These are phyloP conservation scores for Xylaria castorea DNA, from an alignment of 495 filamentous ascomycete species.

Conservation along the genomic window DNA sequence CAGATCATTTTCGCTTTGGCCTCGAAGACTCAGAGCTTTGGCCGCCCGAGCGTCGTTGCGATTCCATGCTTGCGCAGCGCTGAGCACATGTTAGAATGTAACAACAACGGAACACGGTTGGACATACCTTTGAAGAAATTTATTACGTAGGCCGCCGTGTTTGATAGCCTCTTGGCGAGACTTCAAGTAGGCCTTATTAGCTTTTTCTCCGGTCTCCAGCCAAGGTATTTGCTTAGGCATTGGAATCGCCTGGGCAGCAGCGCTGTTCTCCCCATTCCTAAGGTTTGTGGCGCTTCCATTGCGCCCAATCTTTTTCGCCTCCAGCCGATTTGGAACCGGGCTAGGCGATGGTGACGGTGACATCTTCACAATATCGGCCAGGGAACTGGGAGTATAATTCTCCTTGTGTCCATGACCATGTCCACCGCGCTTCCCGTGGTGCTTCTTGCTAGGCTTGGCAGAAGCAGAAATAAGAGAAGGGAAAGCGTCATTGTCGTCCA, in stretches of 20 bases:
- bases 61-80: slow-evolving; percentile 99
- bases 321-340: slow-evolving; percentile 52
- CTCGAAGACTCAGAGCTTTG: slow-evolving; percentile 90
- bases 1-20: slow-evolving; percentile 93
- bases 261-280: slow-evolving; percentile 75
- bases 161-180: slow-evolving; percentile 93
- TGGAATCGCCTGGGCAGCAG: slow-evolving; percentile 81
- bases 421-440: slow-evolving; percentile 85
- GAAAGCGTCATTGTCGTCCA: slow-evolving; percentile 96
- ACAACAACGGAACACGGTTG: background rate
- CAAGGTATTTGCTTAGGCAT: slow-evolving; percentile 93
- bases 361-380: slow-evolving; percentile 95
- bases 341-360: slow-evolving; percentile 67
- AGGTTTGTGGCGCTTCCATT: slow-evolving; percentile 62
- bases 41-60: slow-evolving; percentile 96
- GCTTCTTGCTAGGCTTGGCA: slow-evolving; percentile 81
- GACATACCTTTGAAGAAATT: slow-evolving; percentile 89
- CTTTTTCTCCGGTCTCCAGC: slow-evolving; percentile 90
- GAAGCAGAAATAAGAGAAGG: slow-evolving; percentile 86
- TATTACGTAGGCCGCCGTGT: slow-evolving; percentile 93
- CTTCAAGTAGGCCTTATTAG: slow-evolving; percentile 94
- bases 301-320: slow-evolving; percentile 55
- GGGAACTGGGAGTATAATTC: slow-evolving; percentile 71
- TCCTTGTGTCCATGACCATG: slow-evolving; percentile 77
- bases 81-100: slow-evolving; percentile 47